A percentile compares a stretch with the other conserved stretches of the same genome.
Evolutionary conservation across 495 filamentous ascomycete genomes (phyloP).

Genomic region (Neurospora discreta): DNA sequence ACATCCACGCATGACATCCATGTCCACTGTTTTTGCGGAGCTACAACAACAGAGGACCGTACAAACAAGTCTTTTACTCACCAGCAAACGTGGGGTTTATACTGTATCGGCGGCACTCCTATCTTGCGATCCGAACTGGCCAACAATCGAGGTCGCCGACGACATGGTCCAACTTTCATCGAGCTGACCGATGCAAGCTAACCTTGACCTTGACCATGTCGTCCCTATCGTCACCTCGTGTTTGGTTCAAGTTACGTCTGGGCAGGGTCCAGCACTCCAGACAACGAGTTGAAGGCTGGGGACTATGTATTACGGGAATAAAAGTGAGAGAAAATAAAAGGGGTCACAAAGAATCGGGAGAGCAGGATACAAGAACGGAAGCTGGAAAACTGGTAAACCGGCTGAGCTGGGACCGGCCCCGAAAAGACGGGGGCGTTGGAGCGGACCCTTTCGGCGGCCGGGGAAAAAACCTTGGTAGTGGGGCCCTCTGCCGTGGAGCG

Average conservation of each 20-base stretch:
- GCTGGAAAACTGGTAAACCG: not conserved
- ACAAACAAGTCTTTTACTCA: not conserved
- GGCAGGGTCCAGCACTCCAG: not conserved
- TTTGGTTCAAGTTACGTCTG: not conserved
- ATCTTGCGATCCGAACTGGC: not conserved
- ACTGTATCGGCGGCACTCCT: not conserved
- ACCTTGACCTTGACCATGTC: not conserved
- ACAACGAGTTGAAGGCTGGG: not conserved
- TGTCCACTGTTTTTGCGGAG: not conserved
- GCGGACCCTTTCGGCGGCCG: not conserved
- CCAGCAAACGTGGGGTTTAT: not conserved
- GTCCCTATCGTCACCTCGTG: not conserved
- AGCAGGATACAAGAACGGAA: not conserved
- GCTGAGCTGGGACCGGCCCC: not conserved
- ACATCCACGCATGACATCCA: not conserved
- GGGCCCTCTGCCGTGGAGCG: not conserved
- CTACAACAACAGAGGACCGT: not conserved
- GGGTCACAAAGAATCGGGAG: not conserved
- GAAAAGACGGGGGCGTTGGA: not conserved
- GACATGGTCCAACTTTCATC: not conserved
- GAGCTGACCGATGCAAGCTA: not conserved
- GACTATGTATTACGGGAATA: not conserved
- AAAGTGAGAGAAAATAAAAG: not conserved
- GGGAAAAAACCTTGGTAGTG: not conserved
- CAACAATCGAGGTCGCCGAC: not conserved